phyloP scores from a whole-genome alignment of 805 yeast species.

The Nakazawaea wyomingensis region DNA sequence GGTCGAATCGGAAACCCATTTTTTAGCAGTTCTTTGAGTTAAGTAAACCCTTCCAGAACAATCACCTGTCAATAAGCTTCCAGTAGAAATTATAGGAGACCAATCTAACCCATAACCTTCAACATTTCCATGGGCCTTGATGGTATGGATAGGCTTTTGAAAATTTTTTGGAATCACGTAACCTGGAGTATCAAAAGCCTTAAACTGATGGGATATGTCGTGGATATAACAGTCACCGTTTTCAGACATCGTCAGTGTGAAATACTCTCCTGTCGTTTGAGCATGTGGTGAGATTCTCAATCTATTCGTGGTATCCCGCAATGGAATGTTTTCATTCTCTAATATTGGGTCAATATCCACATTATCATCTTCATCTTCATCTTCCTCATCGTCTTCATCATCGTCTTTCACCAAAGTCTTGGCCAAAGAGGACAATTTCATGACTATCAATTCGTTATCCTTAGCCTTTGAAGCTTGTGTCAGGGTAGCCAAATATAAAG shows the following conservation, averaged over 20 bases:
- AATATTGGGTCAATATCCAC: conserved; percentile 75
- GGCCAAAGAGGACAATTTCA: conserved; percentile 75
- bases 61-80: conserved; percentile 86
- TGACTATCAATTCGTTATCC: conserved; percentile 82
- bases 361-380: conserved; percentile 64
- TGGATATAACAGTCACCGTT: conserved; percentile 84
- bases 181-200: conserved; percentile 88
- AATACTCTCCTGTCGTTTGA: conserved; percentile 65
- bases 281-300: conserved; percentile 80
- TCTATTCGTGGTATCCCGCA: conserved; percentile 83
- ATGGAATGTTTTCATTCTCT: conserved; percentile 76
- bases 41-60: conserved; percentile 75
- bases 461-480: conserved; percentile 86
- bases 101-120: conserved; percentile 98
- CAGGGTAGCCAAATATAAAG: conserved; percentile 81
- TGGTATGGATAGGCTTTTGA: conserved; percentile 77
- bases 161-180: conserved; percentile 68
- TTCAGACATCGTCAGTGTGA: conserved; percentile 86
- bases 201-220: conserved; percentile 74
- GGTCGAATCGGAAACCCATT: conserved; percentile 82
- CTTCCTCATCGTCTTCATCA: conserved; percentile 69
- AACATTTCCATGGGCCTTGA: conserved; percentile 83
- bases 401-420: conserved; percentile 87
- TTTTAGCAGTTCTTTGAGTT: conserved; percentile 69
- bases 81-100: conserved; percentile 81